Evolutionary conservation across 2,329 filamentous ascomycete genomes (phyloP), one percentile per base, ranked within the genome.

Genomic region (Monosporascus sp.): DNA sequence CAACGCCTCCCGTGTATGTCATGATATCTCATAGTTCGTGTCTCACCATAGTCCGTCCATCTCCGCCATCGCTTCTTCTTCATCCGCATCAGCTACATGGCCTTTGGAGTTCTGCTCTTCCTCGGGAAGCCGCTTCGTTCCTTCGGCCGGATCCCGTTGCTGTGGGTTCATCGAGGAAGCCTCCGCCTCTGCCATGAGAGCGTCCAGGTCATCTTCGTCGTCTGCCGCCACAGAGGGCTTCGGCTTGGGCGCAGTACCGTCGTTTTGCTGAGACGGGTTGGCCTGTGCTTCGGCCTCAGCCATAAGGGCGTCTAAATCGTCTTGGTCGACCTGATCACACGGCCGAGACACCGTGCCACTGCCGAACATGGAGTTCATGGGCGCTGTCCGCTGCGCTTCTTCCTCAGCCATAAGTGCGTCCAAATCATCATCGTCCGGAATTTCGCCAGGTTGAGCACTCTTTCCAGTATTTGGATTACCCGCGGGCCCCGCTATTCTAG

Each of bases 31-130:
- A 50, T 46, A 20, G n/a, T n/a, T 40, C 36, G 31, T 11, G 34
- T 26, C 38, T 71, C 56, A 80, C 78, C 77, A 83, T 24, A 81
- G 57, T 0, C 75, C 80, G 41, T 80, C 79, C 78, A 84, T 81
- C 58, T 83, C 83, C 38, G 79, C 82, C 83, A 91, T 85, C 1
- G 80, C 85, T 55, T 84, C 86, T 69, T 87, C 83, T 16, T 87
- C 85, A 51, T 85, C 84, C 1, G 76, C 80, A 65, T 77, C 66
- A 5, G 67, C 60, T 26, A 17, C 49, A 6, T 17, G 20, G 31
- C 22, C 22, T 4, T 22, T 22, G 11, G 46, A 50, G 38, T 38
- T 52, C 43, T 48, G 51, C 11, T 40, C 36, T 36, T 8, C 48
- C 7, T 41, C 9, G 31, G 31, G 5, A 34, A 14, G 31, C 9